phyloP scores from a whole-genome alignment of 768 basidiomycete genomes.

The Cystofilobasidium bisporidii region DNA sequence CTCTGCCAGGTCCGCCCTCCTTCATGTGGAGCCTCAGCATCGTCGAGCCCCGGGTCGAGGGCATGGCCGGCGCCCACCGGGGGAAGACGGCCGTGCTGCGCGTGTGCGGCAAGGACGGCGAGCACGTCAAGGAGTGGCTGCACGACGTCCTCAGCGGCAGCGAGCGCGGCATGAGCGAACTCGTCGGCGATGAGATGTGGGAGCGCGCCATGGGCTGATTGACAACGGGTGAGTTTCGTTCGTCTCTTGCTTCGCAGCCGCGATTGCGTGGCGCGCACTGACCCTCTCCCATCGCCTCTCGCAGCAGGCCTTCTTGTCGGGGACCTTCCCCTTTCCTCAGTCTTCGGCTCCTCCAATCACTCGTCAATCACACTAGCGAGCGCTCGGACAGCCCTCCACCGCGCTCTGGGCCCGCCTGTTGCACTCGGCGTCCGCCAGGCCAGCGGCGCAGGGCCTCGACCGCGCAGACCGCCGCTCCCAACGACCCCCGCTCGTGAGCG shows the following conservation, averaged over 20 bases:
- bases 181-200: slow-evolving; percentile 23
- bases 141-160: neutral
- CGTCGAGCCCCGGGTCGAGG: neutral
- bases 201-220: slow-evolving; percentile 21
- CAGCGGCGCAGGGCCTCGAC: too few species aligned
- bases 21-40: slow-evolving; percentile 19
- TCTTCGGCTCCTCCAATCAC: too few species aligned
- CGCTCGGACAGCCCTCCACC: too few species aligned
- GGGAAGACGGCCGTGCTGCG: slow-evolving; percentile 22
- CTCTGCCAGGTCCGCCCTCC: neutral
- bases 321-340: too few species aligned
- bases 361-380: too few species aligned
- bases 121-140: slow-evolving; percentile 23
- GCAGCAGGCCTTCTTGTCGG: too few species aligned
- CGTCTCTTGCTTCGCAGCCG: too few species aligned
- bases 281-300: too few species aligned
- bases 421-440: too few species aligned
- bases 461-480: too few species aligned
- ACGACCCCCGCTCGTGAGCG: neutral
- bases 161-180: neutral
- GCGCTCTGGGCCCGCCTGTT: too few species aligned
- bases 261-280: too few species aligned
- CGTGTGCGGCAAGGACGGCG: slow-evolving; percentile 21
- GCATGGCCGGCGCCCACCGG: neutral
- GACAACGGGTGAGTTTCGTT: neutral